A percentile compares a stretch with the other conserved stretches of the same genome.
These are phyloP conservation scores for Linderina pennispora DNA, from an alignment of 192 early-diverging fungal genomes.

Conservation along the genomic window DNA sequence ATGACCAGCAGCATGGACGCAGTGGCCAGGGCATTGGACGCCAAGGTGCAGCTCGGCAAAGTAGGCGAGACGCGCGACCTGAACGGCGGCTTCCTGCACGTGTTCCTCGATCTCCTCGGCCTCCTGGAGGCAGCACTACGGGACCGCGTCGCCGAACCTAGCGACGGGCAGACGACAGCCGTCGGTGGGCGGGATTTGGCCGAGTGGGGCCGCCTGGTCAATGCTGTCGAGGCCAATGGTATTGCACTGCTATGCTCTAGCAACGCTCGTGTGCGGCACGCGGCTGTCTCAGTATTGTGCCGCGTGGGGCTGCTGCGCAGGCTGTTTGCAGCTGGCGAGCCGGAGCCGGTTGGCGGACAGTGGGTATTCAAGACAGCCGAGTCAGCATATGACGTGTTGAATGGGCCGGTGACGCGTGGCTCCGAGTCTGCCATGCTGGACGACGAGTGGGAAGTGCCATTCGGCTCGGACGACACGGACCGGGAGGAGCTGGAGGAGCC, in stretches of 20 bases:
- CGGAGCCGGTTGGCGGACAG: conserved; percentile 4
- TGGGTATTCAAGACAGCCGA: conserved; percentile 24
- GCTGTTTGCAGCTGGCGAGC: conserved; percentile 20
- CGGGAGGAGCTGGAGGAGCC: not conserved
- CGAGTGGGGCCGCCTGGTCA: conserved; percentile 27
- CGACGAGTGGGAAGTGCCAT: conserved; percentile 32
- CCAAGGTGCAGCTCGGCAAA: conserved; percentile 11
- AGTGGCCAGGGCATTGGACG: conserved; percentile 21
- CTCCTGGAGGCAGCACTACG: conserved; percentile 36
- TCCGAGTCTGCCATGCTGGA: conserved; percentile 1
- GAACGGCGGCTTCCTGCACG: conserved; percentile 54
- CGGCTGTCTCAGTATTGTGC: conserved; percentile 33
- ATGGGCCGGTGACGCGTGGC: conserved; percentile 17
- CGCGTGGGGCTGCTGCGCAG: conserved; percentile 26
- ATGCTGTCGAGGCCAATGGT: conserved; percentile 35
- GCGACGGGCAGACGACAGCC: not conserved
- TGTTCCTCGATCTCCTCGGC: conserved; percentile 60
- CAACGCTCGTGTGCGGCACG: conserved; percentile 22
- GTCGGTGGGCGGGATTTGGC: conserved; percentile 17
- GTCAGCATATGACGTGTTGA: conserved; percentile 37
- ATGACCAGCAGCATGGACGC: conserved; percentile 4
- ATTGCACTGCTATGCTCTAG: conserved; percentile 38
- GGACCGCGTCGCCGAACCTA: conserved; percentile 1
- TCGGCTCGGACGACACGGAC: conserved; percentile 9
- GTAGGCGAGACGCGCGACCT: conserved; percentile 10